These are phyloP conservation scores for Fusarium clavum DNA, from an alignment of 2,329 filamentous ascomycete genomes.

Conservation along the genomic window DNA sequence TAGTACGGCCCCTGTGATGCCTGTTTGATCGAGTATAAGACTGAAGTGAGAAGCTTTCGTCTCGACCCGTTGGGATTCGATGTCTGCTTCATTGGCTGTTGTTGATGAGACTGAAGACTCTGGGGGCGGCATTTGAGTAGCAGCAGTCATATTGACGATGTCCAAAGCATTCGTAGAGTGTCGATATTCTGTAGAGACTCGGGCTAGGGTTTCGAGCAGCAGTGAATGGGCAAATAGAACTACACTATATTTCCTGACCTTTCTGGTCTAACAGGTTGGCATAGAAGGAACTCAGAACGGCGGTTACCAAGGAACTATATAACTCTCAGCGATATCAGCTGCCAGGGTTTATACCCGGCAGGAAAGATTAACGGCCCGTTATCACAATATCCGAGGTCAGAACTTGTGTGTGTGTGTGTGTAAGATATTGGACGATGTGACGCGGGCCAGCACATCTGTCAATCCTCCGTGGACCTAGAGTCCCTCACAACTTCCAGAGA, in stretches of 20 bases:
- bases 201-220: neutral
- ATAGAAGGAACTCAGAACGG: neutral
- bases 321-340: neutral
- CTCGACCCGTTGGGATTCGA: slow-evolving; percentile 55
- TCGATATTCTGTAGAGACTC: neutral
- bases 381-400: slow-evolving; percentile 11
- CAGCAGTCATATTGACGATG: slow-evolving; percentile 7
- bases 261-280: neutral
- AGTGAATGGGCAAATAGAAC: neutral
- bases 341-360: slow-evolving; percentile 5
- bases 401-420: slow-evolving; percentile 1
- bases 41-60: slow-evolving; percentile 59
- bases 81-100: slow-evolving; percentile 49
- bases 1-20: slow-evolving; percentile 67
- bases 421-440: slow-evolving; percentile 9
- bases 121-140: slow-evolving; percentile 37
- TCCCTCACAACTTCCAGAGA: neutral
- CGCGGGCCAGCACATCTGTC: slow-evolving; percentile 16
- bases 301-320: slow-evolving; percentile 30
- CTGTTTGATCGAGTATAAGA: slow-evolving; percentile 67
- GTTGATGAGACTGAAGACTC: slow-evolving; percentile 40
- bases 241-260: neutral
- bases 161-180: neutral
- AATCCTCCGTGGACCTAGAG: neutral
- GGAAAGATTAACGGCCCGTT: slow-evolving; percentile 25